Percentiles rank a stretch among this genome's conserved stretches.
phyloP scores from a whole-genome alignment of 1,284 basidiomycete species.

The Binderoboletus segoi region DNA sequence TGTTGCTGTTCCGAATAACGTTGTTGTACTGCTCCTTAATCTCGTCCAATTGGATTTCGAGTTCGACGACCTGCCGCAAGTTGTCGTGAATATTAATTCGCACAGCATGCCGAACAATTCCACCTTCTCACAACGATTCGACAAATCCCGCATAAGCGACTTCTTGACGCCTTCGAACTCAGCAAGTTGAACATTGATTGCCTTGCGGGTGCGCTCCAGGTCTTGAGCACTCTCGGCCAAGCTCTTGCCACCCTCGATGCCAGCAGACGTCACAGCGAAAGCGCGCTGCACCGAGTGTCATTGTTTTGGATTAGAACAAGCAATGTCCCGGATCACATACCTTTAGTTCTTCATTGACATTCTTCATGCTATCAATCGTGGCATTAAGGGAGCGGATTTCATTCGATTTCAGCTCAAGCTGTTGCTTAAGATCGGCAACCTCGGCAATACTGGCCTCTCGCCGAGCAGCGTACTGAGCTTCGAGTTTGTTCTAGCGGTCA shows the following conservation, averaged over 20 bases:
- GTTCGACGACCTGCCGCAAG: conserved; percentile 84
- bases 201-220: conserved; percentile 95
- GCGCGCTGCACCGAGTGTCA: conserved; percentile 68
- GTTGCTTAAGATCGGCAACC: conserved; percentile 87
- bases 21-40: conserved; percentile 99
- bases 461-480: conserved; percentile 91
- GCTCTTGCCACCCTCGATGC: conserved; percentile 95
- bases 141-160: conserved; percentile 97
- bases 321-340: conserved; percentile 41
- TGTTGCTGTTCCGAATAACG: conserved; percentile 96
- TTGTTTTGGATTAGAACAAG: conserved; percentile 8
- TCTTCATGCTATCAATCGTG: conserved; percentile 91
- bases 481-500: conserved; percentile 77
- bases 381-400: conserved; percentile 87
- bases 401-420: conserved; percentile 83
- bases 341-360: conserved; percentile 98
- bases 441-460: conserved; percentile 89
- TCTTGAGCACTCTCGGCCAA: conserved; percentile 96
- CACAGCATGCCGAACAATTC: conserved; percentile 19
- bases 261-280: conserved; percentile 94
- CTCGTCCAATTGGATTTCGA: conserved; percentile 98
- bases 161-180: conserved; percentile 99
- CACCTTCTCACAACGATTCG: conserved; percentile 99
- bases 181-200: conserved; percentile 94
- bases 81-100: conserved; percentile 7